Conservation (phyloP, 345 rosid genomes). For the Lepidium aucheri region DNA sequence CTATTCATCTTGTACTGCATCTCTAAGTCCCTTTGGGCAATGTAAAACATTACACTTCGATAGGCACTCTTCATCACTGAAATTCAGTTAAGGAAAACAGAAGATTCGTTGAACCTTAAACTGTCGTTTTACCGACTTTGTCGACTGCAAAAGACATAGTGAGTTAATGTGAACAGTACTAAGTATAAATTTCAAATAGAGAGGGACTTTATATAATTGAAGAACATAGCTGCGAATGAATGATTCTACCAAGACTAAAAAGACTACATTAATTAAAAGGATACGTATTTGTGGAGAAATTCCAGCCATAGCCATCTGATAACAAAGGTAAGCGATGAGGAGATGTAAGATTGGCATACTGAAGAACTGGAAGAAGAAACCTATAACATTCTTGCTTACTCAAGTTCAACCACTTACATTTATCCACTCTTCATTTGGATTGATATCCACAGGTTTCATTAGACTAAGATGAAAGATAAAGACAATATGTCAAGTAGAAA, state of each 20-base stretch:
- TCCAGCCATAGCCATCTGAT: slow-evolving; percentile 95
- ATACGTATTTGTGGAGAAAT: slow-evolving; percentile 91
- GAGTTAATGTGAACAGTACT: not conserved
- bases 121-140: not conserved
- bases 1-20: slow-evolving; percentile 90
- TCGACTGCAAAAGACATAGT: not conserved
- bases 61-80: slow-evolving; percentile 93
- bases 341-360: not conserved
- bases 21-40: slow-evolving; percentile 85
- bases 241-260: not conserved
- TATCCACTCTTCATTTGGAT: slow-evolving; percentile 92
- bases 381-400: not conserved
- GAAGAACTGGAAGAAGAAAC: not conserved
- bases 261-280: slow-evolving; percentile 26
- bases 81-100: slow-evolving; percentile 37
- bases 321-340: slow-evolving; percentile 4
- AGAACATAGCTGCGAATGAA: not conserved
- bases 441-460: slow-evolving; percentile 85
- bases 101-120: slow-evolving; percentile 6
- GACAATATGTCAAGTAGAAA: slow-evolving; percentile 12
- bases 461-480: slow-evolving; percentile 44
- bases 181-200: not conserved
- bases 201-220: not conserved
- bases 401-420: slow-evolving; percentile 56
- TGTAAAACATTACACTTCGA: slow-evolving; percentile 80